Conservation (phyloP, 2,329 filamentous ascomycete species). For the Colletotrichum sp. region DNA sequence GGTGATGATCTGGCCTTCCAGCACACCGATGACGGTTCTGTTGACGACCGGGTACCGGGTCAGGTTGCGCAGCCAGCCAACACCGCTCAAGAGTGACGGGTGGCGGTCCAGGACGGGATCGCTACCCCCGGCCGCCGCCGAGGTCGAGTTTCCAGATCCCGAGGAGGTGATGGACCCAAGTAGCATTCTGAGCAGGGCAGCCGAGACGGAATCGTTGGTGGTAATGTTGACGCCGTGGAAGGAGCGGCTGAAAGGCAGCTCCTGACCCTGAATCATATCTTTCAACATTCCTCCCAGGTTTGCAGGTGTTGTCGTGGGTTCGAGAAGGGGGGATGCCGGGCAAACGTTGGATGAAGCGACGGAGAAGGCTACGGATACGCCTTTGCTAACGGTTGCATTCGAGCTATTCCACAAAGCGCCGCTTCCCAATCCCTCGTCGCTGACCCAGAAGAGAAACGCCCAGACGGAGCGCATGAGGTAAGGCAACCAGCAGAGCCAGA, state of each 20-base stretch:
- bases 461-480: constrained; percentile 91
- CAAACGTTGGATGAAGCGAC: constrained; percentile 32
- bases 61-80: constrained; percentile 61
- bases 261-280: constrained; percentile 30
- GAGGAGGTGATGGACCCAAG: constrained; percentile 29
- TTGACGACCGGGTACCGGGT: constrained; percentile 78
- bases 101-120: constrained; percentile 26
- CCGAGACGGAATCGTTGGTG: constrained; percentile 35
- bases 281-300: constrained; percentile 39
- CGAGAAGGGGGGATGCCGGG: constrained; percentile 39
- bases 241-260: constrained; percentile 30
- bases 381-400: constrained; percentile 12
- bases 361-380: constrained; percentile 15
- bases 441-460: constrained; percentile 94
- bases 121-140: neutral
- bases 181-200: constrained; percentile 33
- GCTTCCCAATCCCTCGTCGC: constrained; percentile 71
- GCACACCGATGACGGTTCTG: constrained; percentile 77
- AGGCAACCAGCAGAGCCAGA: constrained; percentile 90
- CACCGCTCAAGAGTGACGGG: constrained; percentile 60
- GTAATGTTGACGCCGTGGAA: constrained; percentile 36
- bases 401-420: constrained; percentile 24
- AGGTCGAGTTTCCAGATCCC: constrained; percentile 13
- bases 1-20: constrained; percentile 95
- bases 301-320: constrained; percentile 28